Percentiles rank a stretch among this genome's conserved stretches.
Conservation (phyloP, 2,329 filamentous ascomycete genomes). For the Penicillium sp. region DNA sequence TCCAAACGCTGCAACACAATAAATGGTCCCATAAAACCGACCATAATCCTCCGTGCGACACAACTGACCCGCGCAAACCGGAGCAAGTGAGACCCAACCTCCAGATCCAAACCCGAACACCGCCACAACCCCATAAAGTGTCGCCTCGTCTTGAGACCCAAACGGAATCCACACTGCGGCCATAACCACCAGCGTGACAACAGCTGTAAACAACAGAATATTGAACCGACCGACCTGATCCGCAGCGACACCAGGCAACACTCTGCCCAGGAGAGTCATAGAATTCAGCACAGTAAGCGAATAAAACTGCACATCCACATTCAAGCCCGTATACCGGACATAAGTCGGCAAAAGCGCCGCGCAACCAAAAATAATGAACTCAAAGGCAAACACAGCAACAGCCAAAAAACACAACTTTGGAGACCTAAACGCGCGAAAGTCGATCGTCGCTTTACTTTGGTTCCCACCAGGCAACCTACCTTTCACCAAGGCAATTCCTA, state of each 20-base stretch:
- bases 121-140: constrained; percentile 47
- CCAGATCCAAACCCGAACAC: constrained; percentile 53
- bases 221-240: constrained; percentile 51
- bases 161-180: constrained; percentile 48
- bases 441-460: constrained; percentile 34
- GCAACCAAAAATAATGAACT: constrained; percentile 52
- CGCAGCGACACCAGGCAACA: constrained; percentile 46
- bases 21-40: constrained; percentile 50
- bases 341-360: constrained; percentile 51
- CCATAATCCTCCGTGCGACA: constrained; percentile 51
- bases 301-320: constrained; percentile 43
- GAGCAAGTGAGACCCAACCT: constrained; percentile 47
- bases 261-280: constrained; percentile 44
- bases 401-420: constrained; percentile 46
- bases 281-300: constrained; percentile 48
- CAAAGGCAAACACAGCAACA: constrained; percentile 46
- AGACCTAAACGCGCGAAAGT: constrained; percentile 44
- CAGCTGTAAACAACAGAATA: constrained; percentile 39
- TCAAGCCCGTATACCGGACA: constrained; percentile 38
- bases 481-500: constrained; percentile 35
- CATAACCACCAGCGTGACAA: constrained; percentile 43
- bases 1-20: constrained; percentile 48
- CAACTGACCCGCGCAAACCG: constrained; percentile 49
- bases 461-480: constrained; percentile 32
- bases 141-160: constrained; percentile 39